Conservation (phyloP, 163 green algal species). For the Prototheca wickerhamii region DNA sequence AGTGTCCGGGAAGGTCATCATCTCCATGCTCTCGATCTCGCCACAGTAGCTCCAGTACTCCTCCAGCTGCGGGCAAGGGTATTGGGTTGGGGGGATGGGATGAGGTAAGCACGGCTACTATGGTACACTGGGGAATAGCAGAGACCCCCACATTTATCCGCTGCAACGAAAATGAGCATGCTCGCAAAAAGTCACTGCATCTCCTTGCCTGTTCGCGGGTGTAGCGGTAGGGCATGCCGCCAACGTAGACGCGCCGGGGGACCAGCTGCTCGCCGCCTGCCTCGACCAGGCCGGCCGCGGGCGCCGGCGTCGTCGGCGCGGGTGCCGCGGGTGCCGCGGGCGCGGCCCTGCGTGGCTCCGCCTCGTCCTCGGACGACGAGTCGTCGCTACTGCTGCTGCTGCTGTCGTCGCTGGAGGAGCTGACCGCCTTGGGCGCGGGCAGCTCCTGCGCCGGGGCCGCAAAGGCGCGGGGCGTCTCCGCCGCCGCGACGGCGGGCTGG, state of each 20-base stretch:
- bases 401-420: neutral
- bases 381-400: conserved; percentile 5
- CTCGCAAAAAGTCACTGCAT: too few relatives aligned
- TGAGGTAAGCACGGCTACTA: neutral
- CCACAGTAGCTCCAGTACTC: conserved; percentile 82
- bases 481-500: neutral
- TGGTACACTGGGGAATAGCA: neutral
- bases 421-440: too few relatives aligned
- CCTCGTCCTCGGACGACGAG: neutral
- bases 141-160: too few relatives aligned
- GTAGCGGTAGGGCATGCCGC: conserved; percentile 75
- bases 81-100: too few relatives aligned
- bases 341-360: neutral
- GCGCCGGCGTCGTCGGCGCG: neutral
- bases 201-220: conserved; percentile 36
- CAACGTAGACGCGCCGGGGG: conserved; percentile 61
- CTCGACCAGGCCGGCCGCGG: too few relatives aligned
- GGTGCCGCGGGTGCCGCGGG: neutral
- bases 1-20: conserved; percentile 67
- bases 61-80: conserved; percentile 22
- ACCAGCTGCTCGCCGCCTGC: conserved; percentile 18
- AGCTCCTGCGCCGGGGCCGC: neutral
- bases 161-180: neutral
- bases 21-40: conserved; percentile 59
- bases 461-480: neutral